Evolutionary conservation across 1,284 basidiomycete genomes (phyloP).

Genomic region (Cutaneotrichosporon cyanovorans): DNA sequence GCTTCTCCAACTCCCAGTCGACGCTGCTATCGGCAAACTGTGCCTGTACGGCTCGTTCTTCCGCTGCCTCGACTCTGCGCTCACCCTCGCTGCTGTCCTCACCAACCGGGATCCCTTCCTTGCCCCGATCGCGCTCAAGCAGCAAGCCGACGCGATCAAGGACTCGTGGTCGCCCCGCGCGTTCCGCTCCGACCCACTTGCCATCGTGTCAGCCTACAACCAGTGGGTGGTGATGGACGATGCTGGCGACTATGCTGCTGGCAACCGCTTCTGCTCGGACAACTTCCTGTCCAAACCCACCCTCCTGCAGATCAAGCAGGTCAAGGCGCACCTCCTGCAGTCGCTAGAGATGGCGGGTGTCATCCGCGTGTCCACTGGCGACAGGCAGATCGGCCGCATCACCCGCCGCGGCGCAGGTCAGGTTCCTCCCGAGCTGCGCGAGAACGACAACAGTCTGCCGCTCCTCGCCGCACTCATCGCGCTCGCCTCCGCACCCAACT

Average conservation of each 20-base stretch:
- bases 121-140: conserved; percentile 54
- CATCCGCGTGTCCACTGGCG: conserved; percentile 66
- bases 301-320: conserved; percentile 72
- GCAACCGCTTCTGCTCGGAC: conserved; percentile 70
- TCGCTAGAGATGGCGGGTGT: conserved; percentile 74
- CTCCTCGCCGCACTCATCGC: conserved; percentile 81
- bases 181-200: conserved; percentile 80
- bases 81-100: conserved; percentile 82
- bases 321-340: conserved; percentile 72
- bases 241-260: conserved; percentile 55
- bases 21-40: conserved; percentile 81
- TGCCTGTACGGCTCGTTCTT: conserved; percentile 89
- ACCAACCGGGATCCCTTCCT: conserved; percentile 88
- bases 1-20: conserved; percentile 80
- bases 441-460: conserved; percentile 67
- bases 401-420: conserved; percentile 19
- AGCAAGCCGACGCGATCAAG: conserved; percentile 59
- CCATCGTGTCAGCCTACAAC: conserved; percentile 73
- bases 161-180: conserved; percentile 63
- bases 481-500: conserved; percentile 85
- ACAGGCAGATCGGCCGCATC: conserved; percentile 31
- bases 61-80: conserved; percentile 80
- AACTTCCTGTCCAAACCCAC: conserved; percentile 87
- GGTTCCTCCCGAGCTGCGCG: conserved; percentile 63
- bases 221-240: conserved; percentile 69